Evolutionary conservation across 805 yeast genomes (phyloP), one percentile per base, ranked within the genome.

Genomic region (Brettanomyces naardenensis): DNA sequence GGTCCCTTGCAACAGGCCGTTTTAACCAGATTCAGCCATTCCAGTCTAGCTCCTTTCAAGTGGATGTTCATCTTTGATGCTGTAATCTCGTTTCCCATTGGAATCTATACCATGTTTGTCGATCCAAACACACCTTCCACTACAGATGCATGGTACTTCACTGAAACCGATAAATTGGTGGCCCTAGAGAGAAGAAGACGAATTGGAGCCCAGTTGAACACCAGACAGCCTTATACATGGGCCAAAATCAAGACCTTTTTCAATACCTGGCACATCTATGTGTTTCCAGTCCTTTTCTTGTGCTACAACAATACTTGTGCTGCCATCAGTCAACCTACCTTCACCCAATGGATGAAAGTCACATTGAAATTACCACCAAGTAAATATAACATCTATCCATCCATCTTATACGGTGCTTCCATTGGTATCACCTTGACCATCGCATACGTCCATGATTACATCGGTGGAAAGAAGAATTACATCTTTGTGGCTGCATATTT

Each of bases 11-110:
- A 78, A 43, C 71, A 78, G 17, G 72, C 77, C 10, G 65, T 75
- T 20, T 69, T 61, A 44, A 48, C 63, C 14, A 48, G 56, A 29
- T 48, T 79, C 48, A 60, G 66, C 37, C 81, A 78, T 15, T 57
- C 47, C 4, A 83, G 83, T 2, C 58, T 70, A 9, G 63, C 67
- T 9, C 75, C 81, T 7, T 80, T 85, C 85, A 62, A 75, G 59
- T 79, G 85, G 86, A 68, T 75, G 47, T 80, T 76, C 47, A 70
- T 80, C 33, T 63, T 80, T 40, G 82, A 78, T 52, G 80, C 78
- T 9, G 54, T 73, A 37, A 66, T 80, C 38, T 71, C 80, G 10
- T 46, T 79, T 19, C 72, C 65, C 1, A 69, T 80, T 28, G 83
- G 79, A 3, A 11, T 78, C 7, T 72, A 69, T 39, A 80, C 82